phyloP scores from a whole-genome alignment of 345 rosid genomes.

The Corchorus capsularis region DNA sequence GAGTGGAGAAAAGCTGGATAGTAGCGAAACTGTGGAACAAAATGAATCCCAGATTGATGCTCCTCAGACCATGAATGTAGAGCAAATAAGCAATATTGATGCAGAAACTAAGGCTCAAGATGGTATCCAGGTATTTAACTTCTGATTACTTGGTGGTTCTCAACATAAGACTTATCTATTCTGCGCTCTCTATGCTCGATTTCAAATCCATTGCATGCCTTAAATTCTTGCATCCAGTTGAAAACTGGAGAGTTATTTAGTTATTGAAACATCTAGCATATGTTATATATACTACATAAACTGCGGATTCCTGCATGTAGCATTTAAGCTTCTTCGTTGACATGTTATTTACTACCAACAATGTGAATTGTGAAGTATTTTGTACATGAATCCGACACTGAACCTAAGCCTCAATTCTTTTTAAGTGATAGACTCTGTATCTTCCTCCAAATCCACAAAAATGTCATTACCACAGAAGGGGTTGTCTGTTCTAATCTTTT shows the following conservation, averaged over 20 bases:
- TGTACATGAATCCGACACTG: background rate
- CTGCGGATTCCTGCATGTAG: background rate
- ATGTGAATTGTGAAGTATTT: background rate
- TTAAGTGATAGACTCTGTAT: background rate
- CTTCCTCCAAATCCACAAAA: background rate
- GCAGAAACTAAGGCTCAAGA: conserved; percentile 44
- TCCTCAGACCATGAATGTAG: conserved; percentile 40
- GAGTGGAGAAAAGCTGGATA: conserved; percentile 43
- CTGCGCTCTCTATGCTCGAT: background rate
- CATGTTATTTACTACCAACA: background rate
- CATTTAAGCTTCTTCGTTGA: background rate
- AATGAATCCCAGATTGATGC: conserved; percentile 43
- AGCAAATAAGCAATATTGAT: conserved; percentile 36
- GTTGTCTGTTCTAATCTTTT: conserved; percentile 16
- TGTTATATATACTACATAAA: background rate
- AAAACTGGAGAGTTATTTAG: background rate
- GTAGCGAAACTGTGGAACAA: conserved; percentile 37
- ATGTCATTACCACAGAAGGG: background rate
- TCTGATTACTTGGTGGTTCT: background rate
- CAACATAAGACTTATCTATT: background rate
- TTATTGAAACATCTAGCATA: background rate
- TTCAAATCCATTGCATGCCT: background rate
- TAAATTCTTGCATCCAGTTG: background rate
- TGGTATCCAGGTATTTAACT: conserved; percentile 53
- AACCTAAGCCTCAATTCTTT: background rate